Conservation (phyloP, 495 filamentous ascomycete species). For the Lepidopterella palustris region DNA sequence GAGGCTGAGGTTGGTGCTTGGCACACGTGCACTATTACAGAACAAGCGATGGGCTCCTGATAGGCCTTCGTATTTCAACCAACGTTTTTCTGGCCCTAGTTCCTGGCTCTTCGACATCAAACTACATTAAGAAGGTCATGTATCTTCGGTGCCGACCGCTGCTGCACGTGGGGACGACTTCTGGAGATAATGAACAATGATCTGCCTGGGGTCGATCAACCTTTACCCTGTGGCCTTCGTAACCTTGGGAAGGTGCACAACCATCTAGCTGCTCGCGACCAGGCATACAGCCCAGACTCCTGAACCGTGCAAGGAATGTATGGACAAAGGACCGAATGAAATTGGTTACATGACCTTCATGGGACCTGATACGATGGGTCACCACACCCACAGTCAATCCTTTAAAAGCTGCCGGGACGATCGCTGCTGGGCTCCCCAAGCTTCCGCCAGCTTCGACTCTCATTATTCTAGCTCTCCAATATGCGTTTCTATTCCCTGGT, state of each 20-base stretch:
- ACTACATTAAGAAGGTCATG: background rate
- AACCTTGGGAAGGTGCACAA: background rate
- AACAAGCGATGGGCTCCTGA: background rate
- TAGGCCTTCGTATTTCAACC: no score
- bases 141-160: background rate
- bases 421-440: background rate
- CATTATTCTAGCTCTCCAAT: background rate
- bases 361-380: background rate
- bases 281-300: background rate
- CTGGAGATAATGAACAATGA: background rate
- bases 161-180: background rate
- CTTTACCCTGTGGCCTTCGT: background rate
- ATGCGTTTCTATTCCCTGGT: constrained; percentile 21
- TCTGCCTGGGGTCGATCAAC: background rate
- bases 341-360: background rate
- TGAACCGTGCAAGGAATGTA: no score
- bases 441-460: background rate
- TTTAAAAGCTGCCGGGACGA: background rate
- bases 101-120: background rate
- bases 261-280: background rate
- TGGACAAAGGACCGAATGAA: background rate
- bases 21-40: background rate
- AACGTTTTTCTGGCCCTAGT: background rate
- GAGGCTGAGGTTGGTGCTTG: background rate
- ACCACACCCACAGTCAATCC: background rate